A percentile compares a stretch with the other conserved stretches of the same genome.
Evolutionary conservation across 2,329 filamentous ascomycete species (phyloP).

Genomic region (Fusarium napiforme): DNA sequence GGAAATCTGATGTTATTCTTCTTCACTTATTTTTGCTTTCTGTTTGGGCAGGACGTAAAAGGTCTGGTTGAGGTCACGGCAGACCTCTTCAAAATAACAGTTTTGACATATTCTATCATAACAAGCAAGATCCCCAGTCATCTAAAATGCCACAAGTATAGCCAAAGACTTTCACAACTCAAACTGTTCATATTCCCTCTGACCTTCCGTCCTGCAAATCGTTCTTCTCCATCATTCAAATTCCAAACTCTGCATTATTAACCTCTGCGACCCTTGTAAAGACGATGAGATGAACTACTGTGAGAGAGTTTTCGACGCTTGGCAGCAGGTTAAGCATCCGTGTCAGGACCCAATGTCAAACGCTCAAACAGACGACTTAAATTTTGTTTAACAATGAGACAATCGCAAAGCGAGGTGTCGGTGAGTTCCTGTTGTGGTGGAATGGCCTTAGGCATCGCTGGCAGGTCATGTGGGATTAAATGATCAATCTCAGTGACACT

Average conservation of each 20-base stretch:
- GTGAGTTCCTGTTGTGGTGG: rapidly evolving
- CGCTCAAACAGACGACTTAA: not conserved
- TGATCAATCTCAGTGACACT: not conserved
- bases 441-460: rapidly evolving
- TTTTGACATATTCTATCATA: too few relatives aligned
- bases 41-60: too few relatives aligned
- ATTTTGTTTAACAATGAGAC: not conserved
- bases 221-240: not conserved
- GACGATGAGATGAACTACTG: rapidly evolving
- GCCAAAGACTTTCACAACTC: rapidly evolving
- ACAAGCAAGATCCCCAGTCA: not conserved
- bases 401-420: not conserved
- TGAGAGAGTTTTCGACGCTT: not conserved
- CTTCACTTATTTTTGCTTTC: too few relatives aligned
- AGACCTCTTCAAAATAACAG: too few relatives aligned
- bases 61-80: too few relatives aligned
- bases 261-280: rapidly evolving
- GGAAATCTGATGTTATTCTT: too few relatives aligned
- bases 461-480: not conserved
- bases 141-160: not conserved
- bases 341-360: not conserved
- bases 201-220: not conserved
- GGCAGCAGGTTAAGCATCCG: not conserved
- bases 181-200: not conserved
- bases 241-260: not conserved